phyloP scores from a whole-genome alignment of 352 stramenopile genomes.

The Phytopythium chamaehyphon region DNA sequence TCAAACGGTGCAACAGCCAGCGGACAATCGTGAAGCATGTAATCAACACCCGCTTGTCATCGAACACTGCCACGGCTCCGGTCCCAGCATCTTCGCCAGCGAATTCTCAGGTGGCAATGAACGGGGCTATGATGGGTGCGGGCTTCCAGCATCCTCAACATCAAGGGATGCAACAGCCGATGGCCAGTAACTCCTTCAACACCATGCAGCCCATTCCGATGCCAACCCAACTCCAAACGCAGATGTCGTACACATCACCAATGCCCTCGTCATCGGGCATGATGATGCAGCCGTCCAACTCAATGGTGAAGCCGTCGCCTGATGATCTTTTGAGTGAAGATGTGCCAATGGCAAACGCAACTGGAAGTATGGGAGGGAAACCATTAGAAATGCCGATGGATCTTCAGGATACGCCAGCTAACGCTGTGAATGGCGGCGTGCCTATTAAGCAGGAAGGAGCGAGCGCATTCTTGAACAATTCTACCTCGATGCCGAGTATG shows the following conservation, averaged over 20 bases:
- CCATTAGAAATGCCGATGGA: conserved; percentile 61
- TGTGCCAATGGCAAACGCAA: conserved; percentile 19
- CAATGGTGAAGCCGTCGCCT: conserved; percentile 30
- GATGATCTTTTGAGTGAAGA: conserved; percentile 53
- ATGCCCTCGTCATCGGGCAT: conserved; percentile 12
- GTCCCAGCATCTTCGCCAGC: background rate
- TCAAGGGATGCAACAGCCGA: conserved; percentile 1
- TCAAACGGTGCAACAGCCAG: conserved; percentile 75
- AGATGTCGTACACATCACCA: conserved; percentile 12
- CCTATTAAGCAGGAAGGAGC: conserved; percentile 8
- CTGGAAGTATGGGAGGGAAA: conserved; percentile 24
- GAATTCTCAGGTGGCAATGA: background rate
- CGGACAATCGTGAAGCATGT: conserved; percentile 80
- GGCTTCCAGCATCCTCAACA: background rate
- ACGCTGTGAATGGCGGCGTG: conserved; percentile 2
- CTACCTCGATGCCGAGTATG: conserved; percentile 1
- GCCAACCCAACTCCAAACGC: conserved; percentile 21
- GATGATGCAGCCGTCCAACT: background rate
- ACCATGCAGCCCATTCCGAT: conserved; percentile 45
- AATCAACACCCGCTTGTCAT: conserved; percentile 36
- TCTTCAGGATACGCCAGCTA: conserved; percentile 34
- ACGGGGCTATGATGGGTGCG: background rate
- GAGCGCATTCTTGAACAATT: background rate
- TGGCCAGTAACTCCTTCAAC: conserved; percentile 9
- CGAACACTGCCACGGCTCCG: background rate